Evolutionary conservation across 352 stramenopile species (phyloP).

Genomic region (Globisporangium cederbergense): DNA sequence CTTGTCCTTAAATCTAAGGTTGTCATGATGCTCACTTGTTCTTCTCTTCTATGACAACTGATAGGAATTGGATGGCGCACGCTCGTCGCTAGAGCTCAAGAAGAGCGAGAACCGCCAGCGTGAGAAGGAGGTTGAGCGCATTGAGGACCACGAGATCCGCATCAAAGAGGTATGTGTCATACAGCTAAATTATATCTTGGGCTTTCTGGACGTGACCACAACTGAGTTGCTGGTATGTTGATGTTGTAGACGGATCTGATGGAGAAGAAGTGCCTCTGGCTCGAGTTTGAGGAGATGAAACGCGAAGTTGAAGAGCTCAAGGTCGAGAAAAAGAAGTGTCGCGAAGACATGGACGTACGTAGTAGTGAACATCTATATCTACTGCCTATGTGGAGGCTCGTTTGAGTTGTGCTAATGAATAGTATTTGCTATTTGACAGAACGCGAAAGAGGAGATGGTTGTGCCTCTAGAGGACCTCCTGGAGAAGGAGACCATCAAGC

Average conservation of each 20-base stretch:
- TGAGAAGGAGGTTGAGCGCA: conserved; percentile 83
- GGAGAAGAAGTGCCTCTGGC: conserved; percentile 86
- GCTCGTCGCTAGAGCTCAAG: conserved; percentile 71
- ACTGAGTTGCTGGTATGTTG: neutral
- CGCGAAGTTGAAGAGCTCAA: conserved; percentile 64
- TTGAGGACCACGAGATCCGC: conserved; percentile 75
- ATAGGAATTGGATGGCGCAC: conserved; percentile 63
- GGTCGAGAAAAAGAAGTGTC: conserved; percentile 59
- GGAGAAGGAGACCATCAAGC: conserved; percentile 62
- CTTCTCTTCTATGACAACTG: neutral
- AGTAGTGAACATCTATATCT: neutral
- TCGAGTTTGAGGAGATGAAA: conserved; percentile 81
- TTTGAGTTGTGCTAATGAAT: neutral
- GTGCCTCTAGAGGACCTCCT: conserved; percentile 61
- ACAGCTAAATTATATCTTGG: neutral
- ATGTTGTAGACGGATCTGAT: conserved; percentile 62
- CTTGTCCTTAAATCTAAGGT: neutral
- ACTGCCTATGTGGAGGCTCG: no score
- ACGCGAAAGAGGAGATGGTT: conserved; percentile 61
- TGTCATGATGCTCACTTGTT: neutral
- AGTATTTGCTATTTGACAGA: conserved; percentile 23
- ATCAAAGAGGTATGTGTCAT: conserved; percentile 62
- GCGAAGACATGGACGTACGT: conserved; percentile 63
- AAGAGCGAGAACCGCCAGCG: conserved; percentile 79
- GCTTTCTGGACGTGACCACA: neutral